Base-by-base conservation (phyloP, 2,329 filamentous ascomycete species). In the Fusarium sulawesiense region DNA sequence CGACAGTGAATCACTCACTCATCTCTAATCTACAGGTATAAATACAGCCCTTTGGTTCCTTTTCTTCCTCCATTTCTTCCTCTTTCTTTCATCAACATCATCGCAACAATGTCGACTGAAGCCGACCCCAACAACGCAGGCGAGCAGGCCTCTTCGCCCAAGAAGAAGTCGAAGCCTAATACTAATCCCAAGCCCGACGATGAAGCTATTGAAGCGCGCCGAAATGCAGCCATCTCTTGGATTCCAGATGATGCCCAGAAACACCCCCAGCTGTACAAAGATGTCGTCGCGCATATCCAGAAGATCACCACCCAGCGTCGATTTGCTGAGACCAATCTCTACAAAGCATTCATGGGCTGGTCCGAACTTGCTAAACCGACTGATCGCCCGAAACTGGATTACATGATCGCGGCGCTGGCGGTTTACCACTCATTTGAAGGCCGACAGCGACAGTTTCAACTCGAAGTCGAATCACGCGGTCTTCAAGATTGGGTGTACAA, bases 401-500 rank as follows among this genome's bases (percentile, higher is more conserved):
- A 23, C 12, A 13, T 72, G 12, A 4, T 72, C 23, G 46, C 57
- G 2, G 11, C n/a, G 1, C 9, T 66, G 13, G 69, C 69, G 1
- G 44, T 27, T 27, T 27, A 27, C 23, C 23, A 23, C 23, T 23
- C 23, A 23, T 23, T 23, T 23, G 23, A 23, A 23, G 23, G 23
- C 23, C 23, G 23, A 23, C 23, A 23, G 23, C 23, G 23, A 23
- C 23, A 23, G 23, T 23, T 23, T 23, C 23, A 23, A 23, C 23
- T 18, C 1, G 55, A 51, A 4, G 16, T 68, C 13, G 4, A 0
- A 1, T 10, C 6, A 3, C 64, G 57, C 3, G 25, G 40, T 5
- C 47, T 73, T 2, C 10, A 16, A 7, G 23, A 29, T 1, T 73
- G 70, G 70, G 49, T 45, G 13, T 7, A n/a, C 3, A 3, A 60